Evolutionary conservation across 1,284 basidiomycete species (phyloP).

Genomic region (Ceratobasidium theobromae): DNA sequence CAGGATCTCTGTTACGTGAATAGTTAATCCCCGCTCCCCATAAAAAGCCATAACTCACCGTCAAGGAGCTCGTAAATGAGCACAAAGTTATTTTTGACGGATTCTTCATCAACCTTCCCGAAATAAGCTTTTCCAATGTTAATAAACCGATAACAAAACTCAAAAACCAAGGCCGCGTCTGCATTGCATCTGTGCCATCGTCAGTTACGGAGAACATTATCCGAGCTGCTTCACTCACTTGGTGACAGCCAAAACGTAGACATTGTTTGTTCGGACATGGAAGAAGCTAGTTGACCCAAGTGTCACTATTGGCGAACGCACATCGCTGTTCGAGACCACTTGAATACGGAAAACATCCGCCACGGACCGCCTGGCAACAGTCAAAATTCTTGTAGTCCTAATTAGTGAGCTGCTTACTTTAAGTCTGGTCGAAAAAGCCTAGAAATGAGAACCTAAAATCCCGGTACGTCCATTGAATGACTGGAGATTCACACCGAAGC

Average conservation of each 20-base stretch:
- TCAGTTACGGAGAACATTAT: not conserved
- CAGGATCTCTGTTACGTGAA: conserved; percentile 73
- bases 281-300: conserved; percentile 97
- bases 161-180: conserved; percentile 96
- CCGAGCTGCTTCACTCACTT: conserved; percentile 61
- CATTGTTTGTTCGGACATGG: conserved; percentile 91
- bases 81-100: conserved; percentile 98
- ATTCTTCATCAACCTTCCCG: conserved; percentile 96
- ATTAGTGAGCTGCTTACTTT: conserved; percentile 62
- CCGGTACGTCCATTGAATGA: too few relatives aligned
- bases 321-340: conserved; percentile 96
- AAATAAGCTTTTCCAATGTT: conserved; percentile 93
- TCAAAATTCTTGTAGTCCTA: not conserved
- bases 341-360: conserved; percentile 97
- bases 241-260: conserved; percentile 92
- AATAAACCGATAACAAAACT: conserved; percentile 96
- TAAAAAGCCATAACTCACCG: conserved; percentile 54
- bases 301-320: conserved; percentile 95
- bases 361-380: conserved; percentile 79
- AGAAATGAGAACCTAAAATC: conserved; percentile 89
- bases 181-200: conserved; percentile 78
- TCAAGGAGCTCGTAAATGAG: conserved; percentile 95
- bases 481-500: conserved; percentile 13
- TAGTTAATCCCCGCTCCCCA: not conserved
- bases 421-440: conserved; percentile 90